Evolutionary conservation across 345 rosid genomes (phyloP).

Genomic region (Kernera saxatilis): DNA sequence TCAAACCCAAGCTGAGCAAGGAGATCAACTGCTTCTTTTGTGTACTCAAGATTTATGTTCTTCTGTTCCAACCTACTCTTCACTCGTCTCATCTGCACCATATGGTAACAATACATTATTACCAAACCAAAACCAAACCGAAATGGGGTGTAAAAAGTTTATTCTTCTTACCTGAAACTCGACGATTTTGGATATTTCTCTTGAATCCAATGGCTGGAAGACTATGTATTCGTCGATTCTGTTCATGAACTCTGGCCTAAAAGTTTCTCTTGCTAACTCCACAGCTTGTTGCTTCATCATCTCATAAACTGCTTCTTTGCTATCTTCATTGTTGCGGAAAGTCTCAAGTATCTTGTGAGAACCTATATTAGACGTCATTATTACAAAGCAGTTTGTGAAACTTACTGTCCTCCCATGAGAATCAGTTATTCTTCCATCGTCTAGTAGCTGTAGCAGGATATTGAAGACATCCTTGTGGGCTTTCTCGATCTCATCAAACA

Average conservation of each 20-base stretch:
- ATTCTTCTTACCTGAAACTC: constrained; percentile 56
- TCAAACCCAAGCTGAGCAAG: constrained; percentile 69
- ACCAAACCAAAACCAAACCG: not conserved
- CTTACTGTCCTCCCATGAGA: constrained; percentile 88
- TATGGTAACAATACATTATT: not conserved
- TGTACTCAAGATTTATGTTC: constrained; percentile 64
- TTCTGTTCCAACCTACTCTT: constrained; percentile 64
- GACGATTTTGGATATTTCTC: constrained; percentile 64
- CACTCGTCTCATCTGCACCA: constrained; percentile 57
- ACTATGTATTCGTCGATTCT: constrained; percentile 86
- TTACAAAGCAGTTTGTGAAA: constrained; percentile 70
- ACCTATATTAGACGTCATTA: constrained; percentile 94
- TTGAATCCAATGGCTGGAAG: constrained; percentile 74
- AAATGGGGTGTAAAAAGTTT: not conserved
- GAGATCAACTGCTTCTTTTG: constrained; percentile 54
- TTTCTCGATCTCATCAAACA: constrained; percentile 92
- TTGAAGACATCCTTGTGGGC: constrained; percentile 92
- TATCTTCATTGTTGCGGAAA: constrained; percentile 51
- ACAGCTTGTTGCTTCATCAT: constrained; percentile 71
- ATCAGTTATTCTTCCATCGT: constrained; percentile 87
- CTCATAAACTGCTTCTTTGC: constrained; percentile 69
- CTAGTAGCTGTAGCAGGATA: constrained; percentile 72
- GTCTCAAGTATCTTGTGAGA: constrained; percentile 81
- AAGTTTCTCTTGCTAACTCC: constrained; percentile 78
- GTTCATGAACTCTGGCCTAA: constrained; percentile 87